Conservation (phyloP, 1,284 basidiomycete species). For the Naganishia sp. region DNA sequence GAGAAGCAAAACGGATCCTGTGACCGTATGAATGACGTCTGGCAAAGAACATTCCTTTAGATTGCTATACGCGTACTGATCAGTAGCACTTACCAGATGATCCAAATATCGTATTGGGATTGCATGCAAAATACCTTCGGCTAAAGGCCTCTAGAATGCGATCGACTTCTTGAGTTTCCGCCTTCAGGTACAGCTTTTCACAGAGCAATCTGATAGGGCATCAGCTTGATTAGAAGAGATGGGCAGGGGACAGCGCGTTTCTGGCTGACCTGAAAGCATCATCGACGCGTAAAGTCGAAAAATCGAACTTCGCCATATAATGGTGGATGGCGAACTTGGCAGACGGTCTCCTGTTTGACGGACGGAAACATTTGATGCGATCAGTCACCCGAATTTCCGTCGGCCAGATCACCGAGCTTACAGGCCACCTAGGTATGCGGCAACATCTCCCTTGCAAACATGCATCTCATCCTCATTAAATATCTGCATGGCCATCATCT, state of each 20-base stretch:
- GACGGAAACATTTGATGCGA: background rate
- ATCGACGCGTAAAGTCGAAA: constrained; percentile 76
- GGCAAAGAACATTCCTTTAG: background rate
- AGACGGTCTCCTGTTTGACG: constrained; percentile 62
- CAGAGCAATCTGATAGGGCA: constrained; percentile 69
- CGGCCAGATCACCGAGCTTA: constrained; percentile 57
- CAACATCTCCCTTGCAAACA: constrained; percentile 83
- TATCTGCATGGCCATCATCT: constrained; percentile 73
- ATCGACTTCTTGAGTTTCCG: constrained; percentile 97
- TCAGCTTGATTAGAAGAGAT: background rate
- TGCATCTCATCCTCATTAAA: constrained; percentile 86
- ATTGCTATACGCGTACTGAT: background rate
- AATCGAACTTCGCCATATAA: constrained; percentile 90
- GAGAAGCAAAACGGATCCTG: constrained; percentile 88
- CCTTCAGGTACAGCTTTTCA: constrained; percentile 87
- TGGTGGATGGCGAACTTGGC: constrained; percentile 73
- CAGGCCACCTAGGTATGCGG: constrained; percentile 90
- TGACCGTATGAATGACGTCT: constrained; percentile 89
- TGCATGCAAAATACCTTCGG: constrained; percentile 85
- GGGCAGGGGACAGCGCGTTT: background rate
- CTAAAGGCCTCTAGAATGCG: constrained; percentile 91
- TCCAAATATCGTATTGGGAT: constrained; percentile 75
- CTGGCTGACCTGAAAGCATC: constrained; percentile 75
- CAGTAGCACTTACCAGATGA: constrained; percentile 67
- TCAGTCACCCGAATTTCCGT: background rate